Base-by-base conservation (phyloP, 805 yeast genomes). In the Saturnispora hagleri region DNA sequence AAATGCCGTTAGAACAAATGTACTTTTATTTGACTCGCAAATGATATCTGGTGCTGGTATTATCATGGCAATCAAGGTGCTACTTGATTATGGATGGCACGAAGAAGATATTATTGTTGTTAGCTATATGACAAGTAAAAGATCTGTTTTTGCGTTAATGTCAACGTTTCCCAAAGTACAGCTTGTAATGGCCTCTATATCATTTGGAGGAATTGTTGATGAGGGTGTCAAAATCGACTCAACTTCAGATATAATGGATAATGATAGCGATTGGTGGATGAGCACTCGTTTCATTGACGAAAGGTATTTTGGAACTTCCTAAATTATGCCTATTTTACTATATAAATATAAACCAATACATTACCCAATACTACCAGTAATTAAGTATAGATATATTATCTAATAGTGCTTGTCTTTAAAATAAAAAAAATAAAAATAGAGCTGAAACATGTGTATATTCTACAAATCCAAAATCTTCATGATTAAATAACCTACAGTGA, bases 11-110 rank as follows among this genome's bases (percentile, higher is more conserved):
- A 41, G 31, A 20, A 18, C 48, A n/a, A 60, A 55, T 17, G 80
- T 88, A 1, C 67, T 91, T 8, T 67, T 91, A 47, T 79, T 88
- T 61, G 97, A 91, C 62, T 88, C 96, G 0, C 97, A 91, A 64
- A 74, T 89, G 47, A 83, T 88, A 33, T 82, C 95, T 31, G 99
- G 98, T 2, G 95, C 97, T 0, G 96, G 96, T 0, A 83, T 90
- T 1, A 85, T 89, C 43, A 93, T 91, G 98, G 96, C 97, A 0
- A 79, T 88, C 44, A 93, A 89, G 60, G 89, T 91, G 3, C 69
- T 91, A 47, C 58, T 86, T 15, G 98, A 91, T 62, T 95, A 91
- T 63, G 85, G 83, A 6, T 83, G 88, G 22, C 59, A 65, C 8
- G 75, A 77, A 47, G 69, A 73, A 31, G 76, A 85, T 57, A 84